Conservation (phyloP, 768 basidiomycete genomes). For the Pleurotus tuoliensis region DNA sequence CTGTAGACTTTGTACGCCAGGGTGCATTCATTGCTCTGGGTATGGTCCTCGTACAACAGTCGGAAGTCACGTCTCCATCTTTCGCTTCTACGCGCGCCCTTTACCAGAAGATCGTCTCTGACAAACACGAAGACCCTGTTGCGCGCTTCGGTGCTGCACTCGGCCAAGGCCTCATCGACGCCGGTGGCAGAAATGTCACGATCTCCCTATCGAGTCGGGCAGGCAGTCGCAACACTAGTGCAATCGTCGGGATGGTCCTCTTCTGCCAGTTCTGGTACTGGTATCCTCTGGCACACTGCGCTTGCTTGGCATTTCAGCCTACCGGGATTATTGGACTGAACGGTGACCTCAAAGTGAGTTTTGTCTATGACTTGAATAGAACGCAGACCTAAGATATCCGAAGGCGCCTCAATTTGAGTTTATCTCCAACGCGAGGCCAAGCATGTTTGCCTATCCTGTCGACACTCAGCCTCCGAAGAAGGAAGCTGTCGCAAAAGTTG, state of each 20-base stretch:
- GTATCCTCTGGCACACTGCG: conserved; percentile 96
- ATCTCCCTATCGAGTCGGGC: conserved; percentile 92
- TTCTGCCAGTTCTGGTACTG: conserved; percentile 99
- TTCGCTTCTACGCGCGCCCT: conserved; percentile 76
- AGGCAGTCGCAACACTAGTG: conserved; percentile 88
- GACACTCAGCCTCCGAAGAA: conserved; percentile 87
- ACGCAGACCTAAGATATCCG: conserved; percentile 9
- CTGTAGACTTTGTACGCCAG: conserved; percentile 97
- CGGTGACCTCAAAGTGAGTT: conserved; percentile 70
- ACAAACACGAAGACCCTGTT: conserved; percentile 99
- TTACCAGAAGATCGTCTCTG: conserved; percentile 84
- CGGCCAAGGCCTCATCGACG: conserved; percentile 96
- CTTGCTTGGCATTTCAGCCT: conserved; percentile 89
- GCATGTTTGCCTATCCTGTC: conserved; percentile 88
- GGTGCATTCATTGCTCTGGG: conserved; percentile 94
- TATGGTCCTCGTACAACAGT: conserved; percentile 96
- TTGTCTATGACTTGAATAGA: neutral
- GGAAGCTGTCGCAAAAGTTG: conserved; percentile 88
- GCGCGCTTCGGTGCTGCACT: conserved; percentile 96
- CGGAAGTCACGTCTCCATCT: conserved; percentile 84
- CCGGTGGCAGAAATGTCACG: conserved; percentile 94
- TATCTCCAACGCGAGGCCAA: conserved; percentile 84
- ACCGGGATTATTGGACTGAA: conserved; percentile 94
- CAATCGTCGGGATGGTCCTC: conserved; percentile 96
- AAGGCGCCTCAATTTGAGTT: conserved; percentile 94